Conservation (phyloP, 1,284 basidiomycete genomes). For the Rhizopogon parksii region DNA sequence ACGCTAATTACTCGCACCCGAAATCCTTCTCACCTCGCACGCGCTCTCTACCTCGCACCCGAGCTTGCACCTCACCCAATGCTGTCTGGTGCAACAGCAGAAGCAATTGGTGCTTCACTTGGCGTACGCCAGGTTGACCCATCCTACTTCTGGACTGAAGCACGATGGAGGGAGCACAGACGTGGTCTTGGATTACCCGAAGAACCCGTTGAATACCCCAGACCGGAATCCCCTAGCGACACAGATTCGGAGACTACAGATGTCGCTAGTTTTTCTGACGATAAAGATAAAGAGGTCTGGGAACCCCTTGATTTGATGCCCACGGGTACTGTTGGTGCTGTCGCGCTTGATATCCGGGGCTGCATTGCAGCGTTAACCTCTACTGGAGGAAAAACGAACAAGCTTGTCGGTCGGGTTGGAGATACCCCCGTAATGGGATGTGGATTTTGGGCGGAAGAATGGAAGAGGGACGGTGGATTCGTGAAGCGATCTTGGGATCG, state of each 20-base stretch:
- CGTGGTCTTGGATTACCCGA: slow-evolving; percentile 65
- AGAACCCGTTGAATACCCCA: slow-evolving; percentile 40
- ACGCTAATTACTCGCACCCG: slow-evolving; percentile 61
- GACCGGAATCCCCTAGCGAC: slow-evolving; percentile 6
- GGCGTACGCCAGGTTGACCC: slow-evolving; percentile 58
- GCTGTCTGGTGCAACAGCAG: slow-evolving; percentile 60
- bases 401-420: slow-evolving; percentile 72
- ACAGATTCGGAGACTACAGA: slow-evolving; percentile 6
- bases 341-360: slow-evolving; percentile 67
- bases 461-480: slow-evolving; percentile 38
- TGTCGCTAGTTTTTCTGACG: slow-evolving; percentile 10
- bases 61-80: slow-evolving; percentile 57
- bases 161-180: slow-evolving; percentile 69
- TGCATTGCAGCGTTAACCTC: slow-evolving; percentile 70
- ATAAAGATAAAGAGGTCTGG: slow-evolving; percentile 15
- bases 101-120: slow-evolving; percentile 46
- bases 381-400: slow-evolving; percentile 78
- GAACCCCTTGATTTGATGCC: slow-evolving; percentile 53
- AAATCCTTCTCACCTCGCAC: slow-evolving; percentile 70
- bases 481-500: slow-evolving; percentile 36
- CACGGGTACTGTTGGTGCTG: slow-evolving; percentile 76
- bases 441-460: slow-evolving; percentile 81
- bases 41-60: slow-evolving; percentile 63
- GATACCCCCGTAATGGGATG: slow-evolving; percentile 74
- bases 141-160: slow-evolving; percentile 70